Percentiles rank a stretch among this genome's conserved stretches.
Evolutionary conservation across 192 early-diverging fungal species (phyloP).

Genomic region (Podochytrium sp.): DNA sequence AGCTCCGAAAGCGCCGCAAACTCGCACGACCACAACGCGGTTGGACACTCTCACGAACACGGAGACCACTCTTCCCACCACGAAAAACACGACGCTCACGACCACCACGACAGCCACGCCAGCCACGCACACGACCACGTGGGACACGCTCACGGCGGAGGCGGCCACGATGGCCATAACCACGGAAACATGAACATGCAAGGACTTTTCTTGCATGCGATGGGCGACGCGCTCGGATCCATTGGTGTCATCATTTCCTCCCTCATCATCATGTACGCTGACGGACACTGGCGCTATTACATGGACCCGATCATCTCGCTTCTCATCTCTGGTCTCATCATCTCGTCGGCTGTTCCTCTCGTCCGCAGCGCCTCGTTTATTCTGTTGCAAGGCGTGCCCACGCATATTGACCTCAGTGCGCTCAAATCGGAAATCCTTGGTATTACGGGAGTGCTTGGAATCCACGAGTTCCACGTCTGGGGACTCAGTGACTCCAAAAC

Average conservation of each 20-base stretch:
- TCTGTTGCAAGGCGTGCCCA: constrained; percentile 81
- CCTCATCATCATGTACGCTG: constrained; percentile 71
- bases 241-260: constrained; percentile 84
- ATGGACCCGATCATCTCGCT: constrained; percentile 82
- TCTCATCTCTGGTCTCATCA: constrained; percentile 66
- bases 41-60: constrained; percentile 22
- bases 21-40: neutral
- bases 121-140: neutral
- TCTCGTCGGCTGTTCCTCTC: constrained; percentile 63
- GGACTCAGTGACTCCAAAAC: constrained; percentile 83
- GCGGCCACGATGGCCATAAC: constrained; percentile 15
- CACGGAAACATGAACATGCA: constrained; percentile 53
- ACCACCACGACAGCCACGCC: constrained; percentile 22
- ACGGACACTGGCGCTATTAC: constrained; percentile 76
- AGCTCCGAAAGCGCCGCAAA: neutral
- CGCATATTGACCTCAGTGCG: constrained; percentile 62
- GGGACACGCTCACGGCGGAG: neutral
- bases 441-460: constrained; percentile 66
- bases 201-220: constrained; percentile 85
- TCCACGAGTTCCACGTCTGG: constrained; percentile 95
- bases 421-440: constrained; percentile 58
- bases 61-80: too few relatives aligned
- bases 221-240: constrained; percentile 88
- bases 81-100: constrained; percentile 37
- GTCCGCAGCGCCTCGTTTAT: constrained; percentile 75